phyloP scores from a whole-genome alignment of 495 filamentous ascomycete species.

The Coniosporium apollinis region DNA sequence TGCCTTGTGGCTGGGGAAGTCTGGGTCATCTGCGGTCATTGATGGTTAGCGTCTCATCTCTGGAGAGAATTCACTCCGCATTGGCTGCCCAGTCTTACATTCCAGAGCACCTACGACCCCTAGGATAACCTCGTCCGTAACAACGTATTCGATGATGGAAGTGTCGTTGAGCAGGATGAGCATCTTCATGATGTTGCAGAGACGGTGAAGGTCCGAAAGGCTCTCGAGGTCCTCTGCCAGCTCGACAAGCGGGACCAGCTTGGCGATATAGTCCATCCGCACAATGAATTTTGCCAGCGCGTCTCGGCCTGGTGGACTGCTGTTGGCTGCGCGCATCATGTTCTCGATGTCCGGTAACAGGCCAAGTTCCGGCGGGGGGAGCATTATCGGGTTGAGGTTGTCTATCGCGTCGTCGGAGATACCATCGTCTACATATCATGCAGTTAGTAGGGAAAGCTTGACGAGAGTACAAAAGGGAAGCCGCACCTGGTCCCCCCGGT shows the following conservation, averaged over 20 bases:
- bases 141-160: constrained; percentile 79
- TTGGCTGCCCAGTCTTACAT: constrained; percentile 34
- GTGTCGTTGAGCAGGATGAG: constrained; percentile 90
- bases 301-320: constrained; percentile 62
- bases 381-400: constrained; percentile 43
- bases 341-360: constrained; percentile 71
- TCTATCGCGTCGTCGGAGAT: constrained; percentile 80
- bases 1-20: constrained; percentile 96
- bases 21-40: constrained; percentile 56
- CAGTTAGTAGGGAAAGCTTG: constrained; percentile 2
- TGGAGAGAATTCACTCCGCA: background rate
- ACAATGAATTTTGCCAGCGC: constrained; percentile 80
- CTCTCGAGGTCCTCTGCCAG: constrained; percentile 85
- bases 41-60: too few species aligned
- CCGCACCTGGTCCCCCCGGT: too few species aligned
- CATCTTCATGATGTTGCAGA: constrained; percentile 97
- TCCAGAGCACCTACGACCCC: constrained; percentile 93
- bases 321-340: constrained; percentile 57
- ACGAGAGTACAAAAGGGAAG: too few species aligned
- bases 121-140: constrained; percentile 73
- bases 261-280: constrained; percentile 67
- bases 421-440: constrained; percentile 57
- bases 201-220: constrained; percentile 62
- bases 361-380: constrained; percentile 63
- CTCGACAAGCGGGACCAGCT: constrained; percentile 69